Conservation (phyloP, 768 basidiomycete species). For the Tubosaeta sp. region DNA sequence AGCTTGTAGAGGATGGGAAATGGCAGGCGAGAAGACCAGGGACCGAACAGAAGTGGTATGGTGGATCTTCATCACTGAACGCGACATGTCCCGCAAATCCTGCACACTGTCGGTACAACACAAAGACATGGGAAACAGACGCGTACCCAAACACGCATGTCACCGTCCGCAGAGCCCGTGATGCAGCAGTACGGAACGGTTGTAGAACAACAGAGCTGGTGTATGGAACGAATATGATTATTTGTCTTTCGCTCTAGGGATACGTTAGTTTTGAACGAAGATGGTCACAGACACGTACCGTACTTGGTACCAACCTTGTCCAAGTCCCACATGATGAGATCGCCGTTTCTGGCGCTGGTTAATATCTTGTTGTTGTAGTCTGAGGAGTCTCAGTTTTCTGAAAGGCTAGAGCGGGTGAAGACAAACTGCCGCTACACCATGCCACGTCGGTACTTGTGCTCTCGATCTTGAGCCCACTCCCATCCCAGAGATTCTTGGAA, state of each 20-base stretch:
- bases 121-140: not conserved
- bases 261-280: slow-evolving; percentile 11
- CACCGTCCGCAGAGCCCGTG: slow-evolving; percentile 77
- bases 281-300: slow-evolving; percentile 41
- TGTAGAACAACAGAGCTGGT: slow-evolving; percentile 64
- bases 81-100: slow-evolving; percentile 72
- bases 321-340: slow-evolving; percentile 80
- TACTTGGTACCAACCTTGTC: slow-evolving; percentile 68
- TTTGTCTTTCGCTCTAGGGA: slow-evolving; percentile 60
- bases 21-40: slow-evolving; percentile 65
- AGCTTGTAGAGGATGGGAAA: slow-evolving; percentile 63
- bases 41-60: slow-evolving; percentile 67
- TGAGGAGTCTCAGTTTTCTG: slow-evolving; percentile 25
- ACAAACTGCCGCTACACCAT: slow-evolving; percentile 70
- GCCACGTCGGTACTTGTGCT: slow-evolving; percentile 74
- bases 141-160: slow-evolving; percentile 75
- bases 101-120: slow-evolving; percentile 22
- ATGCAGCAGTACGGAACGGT: slow-evolving; percentile 68
- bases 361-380: slow-evolving; percentile 72
- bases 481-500: slow-evolving; percentile 75
- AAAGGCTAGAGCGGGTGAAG: not conserved
- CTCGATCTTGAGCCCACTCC: slow-evolving; percentile 73
- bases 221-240: slow-evolving; percentile 70
- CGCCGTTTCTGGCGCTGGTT: slow-evolving; percentile 77
- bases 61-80: slow-evolving; percentile 65